These are phyloP conservation scores for Boehmeria nivea DNA, from an alignment of 306 rosid genomes.

Conservation along the genomic window DNA sequence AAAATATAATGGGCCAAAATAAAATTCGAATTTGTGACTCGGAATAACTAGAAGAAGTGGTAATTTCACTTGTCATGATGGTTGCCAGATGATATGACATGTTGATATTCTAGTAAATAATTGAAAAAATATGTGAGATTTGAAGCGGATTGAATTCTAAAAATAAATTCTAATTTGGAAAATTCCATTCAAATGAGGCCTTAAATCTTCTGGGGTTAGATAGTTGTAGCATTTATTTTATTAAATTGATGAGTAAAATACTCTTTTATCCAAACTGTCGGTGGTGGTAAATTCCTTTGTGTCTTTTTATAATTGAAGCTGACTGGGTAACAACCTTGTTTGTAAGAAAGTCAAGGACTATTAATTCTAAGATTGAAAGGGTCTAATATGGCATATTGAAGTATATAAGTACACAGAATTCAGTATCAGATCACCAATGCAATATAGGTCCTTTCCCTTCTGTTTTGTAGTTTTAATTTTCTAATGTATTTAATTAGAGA, in stretches of 20 bases:
- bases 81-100: too few relatives aligned
- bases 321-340: not conserved
- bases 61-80: too few relatives aligned
- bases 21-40: too few relatives aligned
- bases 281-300: not conserved
- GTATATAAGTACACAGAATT: not conserved
- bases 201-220: not conserved
- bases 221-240: constrained; percentile 2
- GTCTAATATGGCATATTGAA: not conserved
- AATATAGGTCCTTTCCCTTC: too few relatives aligned
- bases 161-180: too few relatives aligned
- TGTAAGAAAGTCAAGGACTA: constrained; percentile 2
- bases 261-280: not conserved
- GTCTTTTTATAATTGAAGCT: constrained; percentile 1
- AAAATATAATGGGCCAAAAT: too few relatives aligned
- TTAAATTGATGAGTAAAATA: too few relatives aligned
- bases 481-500: not conserved
- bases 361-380: not conserved
- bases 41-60: too few relatives aligned
- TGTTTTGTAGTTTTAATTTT: not conserved
- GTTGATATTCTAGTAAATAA: too few relatives aligned
- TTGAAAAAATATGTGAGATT: too few relatives aligned
- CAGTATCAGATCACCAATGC: not conserved
- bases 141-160: too few relatives aligned
- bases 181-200: not conserved